Percentiles rank a stretch among this genome's conserved stretches.
phyloP scores from a whole-genome alignment of 495 filamentous ascomycete genomes.

The Penicillium mononematosum region DNA sequence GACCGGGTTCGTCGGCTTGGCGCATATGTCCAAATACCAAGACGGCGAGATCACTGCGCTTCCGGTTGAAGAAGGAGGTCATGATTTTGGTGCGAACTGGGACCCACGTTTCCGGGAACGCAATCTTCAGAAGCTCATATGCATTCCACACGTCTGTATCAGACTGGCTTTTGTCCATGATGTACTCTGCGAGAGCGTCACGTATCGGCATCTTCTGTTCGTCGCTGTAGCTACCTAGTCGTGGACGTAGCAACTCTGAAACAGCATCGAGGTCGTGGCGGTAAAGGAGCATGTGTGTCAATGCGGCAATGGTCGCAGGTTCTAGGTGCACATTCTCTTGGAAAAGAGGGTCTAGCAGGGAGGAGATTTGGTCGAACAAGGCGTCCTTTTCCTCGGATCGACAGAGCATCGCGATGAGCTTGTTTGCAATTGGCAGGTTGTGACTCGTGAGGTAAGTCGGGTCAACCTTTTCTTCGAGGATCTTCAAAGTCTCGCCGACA shows the following conservation, averaged over 20 bases:
- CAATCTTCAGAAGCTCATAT: constrained; percentile 71
- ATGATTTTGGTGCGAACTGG: constrained; percentile 69
- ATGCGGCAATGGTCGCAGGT: constrained; percentile 65
- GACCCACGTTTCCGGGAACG: constrained; percentile 72
- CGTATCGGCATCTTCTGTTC: constrained; percentile 64
- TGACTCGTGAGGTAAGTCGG: constrained; percentile 51
- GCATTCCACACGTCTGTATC: constrained; percentile 68
- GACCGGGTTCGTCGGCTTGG: constrained; percentile 51
- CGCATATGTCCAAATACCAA: constrained; percentile 91
- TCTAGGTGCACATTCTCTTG: constrained; percentile 67
- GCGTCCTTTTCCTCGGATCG: constrained; percentile 45
- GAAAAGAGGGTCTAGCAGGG: constrained; percentile 72
- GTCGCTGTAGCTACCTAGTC: constrained; percentile 58
- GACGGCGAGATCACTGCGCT: constrained; percentile 75
- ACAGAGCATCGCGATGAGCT: constrained; percentile 73
- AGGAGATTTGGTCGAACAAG: constrained; percentile 64
- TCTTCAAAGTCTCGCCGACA: constrained; percentile 60
- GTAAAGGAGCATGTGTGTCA: constrained; percentile 67
- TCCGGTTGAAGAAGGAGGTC: constrained; percentile 75
- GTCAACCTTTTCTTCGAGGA: constrained; percentile 60
- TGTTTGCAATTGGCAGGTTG: constrained; percentile 66
- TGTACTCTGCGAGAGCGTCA: constrained; percentile 62
- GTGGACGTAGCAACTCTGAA: constrained; percentile 71
- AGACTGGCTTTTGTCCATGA: constrained; percentile 57
- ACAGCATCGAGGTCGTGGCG: constrained; percentile 72